Percentiles rank a stretch among this genome's conserved stretches.
Evolutionary conservation across 257 asterid genomes (phyloP).

Genomic region (Solanum ahanhuiri): DNA sequence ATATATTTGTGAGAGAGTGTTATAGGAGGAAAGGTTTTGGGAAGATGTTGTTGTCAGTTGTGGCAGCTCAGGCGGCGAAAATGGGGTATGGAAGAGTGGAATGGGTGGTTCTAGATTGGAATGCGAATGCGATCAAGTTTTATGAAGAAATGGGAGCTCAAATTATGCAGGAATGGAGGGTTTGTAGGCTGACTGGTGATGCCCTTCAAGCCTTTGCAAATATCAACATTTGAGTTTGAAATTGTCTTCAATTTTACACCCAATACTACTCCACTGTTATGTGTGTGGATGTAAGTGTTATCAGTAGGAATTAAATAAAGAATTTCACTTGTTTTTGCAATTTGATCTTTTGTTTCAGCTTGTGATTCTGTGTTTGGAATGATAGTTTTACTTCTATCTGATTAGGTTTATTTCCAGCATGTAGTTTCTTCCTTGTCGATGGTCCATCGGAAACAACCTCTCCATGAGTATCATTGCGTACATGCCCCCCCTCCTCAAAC

Average conservation of each 20-base stretch:
- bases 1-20: slow-evolving; percentile 70
- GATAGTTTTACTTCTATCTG: not conserved
- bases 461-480: too few relatives aligned
- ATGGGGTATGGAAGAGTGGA: slow-evolving; percentile 87
- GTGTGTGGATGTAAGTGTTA: not conserved
- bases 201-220: slow-evolving; percentile 53
- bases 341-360: not conserved
- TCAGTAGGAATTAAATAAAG: not conserved
- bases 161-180: slow-evolving; percentile 67
- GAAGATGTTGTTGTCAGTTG: slow-evolving; percentile 50
- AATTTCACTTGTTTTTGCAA: not conserved
- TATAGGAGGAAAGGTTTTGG: slow-evolving; percentile 86
- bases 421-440: rapidly evolving
- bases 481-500: too few relatives aligned
- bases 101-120: slow-evolving; percentile 93
- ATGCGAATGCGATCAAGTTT: slow-evolving; percentile 51
- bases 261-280: not conserved
- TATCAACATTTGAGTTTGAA: not conserved
- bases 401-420: not conserved
- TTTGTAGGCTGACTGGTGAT: slow-evolving; percentile 72
- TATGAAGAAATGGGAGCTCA: slow-evolving; percentile 85
- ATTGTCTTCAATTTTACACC: not conserved
- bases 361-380: not conserved
- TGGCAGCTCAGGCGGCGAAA: slow-evolving; percentile 81
- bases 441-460: not conserved